A percentile compares a stretch with the other conserved stretches of the same genome.
Evolutionary conservation across 768 basidiomycete genomes (phyloP).

Genomic region (Tubosaeta brunneosetosa): DNA sequence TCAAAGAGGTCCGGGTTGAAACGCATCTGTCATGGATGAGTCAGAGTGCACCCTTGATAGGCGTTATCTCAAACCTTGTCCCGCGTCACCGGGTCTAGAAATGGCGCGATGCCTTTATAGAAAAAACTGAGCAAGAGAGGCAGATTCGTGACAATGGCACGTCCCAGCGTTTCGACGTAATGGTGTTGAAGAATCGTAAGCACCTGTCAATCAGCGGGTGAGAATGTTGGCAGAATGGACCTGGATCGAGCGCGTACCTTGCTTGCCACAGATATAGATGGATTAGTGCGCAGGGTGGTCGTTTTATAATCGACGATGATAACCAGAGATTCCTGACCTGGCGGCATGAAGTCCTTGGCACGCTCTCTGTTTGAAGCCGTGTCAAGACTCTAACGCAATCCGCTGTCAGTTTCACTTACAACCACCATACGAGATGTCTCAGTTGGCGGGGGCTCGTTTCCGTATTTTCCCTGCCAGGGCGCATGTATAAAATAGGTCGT

Average conservation of each 20-base stretch:
- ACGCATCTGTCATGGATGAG: slow-evolving; percentile 53
- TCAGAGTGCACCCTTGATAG: neutral
- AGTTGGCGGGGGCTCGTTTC: slow-evolving; percentile 72
- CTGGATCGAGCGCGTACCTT: slow-evolving; percentile 42
- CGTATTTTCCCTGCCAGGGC: slow-evolving; percentile 84
- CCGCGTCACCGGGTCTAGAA: slow-evolving; percentile 82
- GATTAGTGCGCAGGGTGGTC: slow-evolving; percentile 77
- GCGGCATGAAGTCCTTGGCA: slow-evolving; percentile 85
- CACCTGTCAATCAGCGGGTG: slow-evolving; percentile 36
- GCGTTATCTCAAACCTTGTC: slow-evolving; percentile 56
- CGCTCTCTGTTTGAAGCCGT: slow-evolving; percentile 55
- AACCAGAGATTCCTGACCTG: slow-evolving; percentile 74
- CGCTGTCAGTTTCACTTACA: slow-evolving; percentile 46
- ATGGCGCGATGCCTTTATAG: slow-evolving; percentile 80
- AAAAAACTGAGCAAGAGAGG: slow-evolving; percentile 71
- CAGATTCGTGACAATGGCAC: slow-evolving; percentile 79
- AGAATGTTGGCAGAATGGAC: neutral
- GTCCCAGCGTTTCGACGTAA: slow-evolving; percentile 84
- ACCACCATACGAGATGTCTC: slow-evolving; percentile 79
- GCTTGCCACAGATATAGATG: slow-evolving; percentile 73
- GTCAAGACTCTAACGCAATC: slow-evolving; percentile 4
- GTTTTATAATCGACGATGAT: slow-evolving; percentile 86
- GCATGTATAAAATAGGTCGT: slow-evolving; percentile 85
- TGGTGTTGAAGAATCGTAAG: slow-evolving; percentile 81
- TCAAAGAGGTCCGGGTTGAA: slow-evolving; percentile 82